Evolutionary conservation across 305 asterid genomes (phyloP), one percentile per base, ranked within the genome.

Genomic region (Fraxinus dipetala): DNA sequence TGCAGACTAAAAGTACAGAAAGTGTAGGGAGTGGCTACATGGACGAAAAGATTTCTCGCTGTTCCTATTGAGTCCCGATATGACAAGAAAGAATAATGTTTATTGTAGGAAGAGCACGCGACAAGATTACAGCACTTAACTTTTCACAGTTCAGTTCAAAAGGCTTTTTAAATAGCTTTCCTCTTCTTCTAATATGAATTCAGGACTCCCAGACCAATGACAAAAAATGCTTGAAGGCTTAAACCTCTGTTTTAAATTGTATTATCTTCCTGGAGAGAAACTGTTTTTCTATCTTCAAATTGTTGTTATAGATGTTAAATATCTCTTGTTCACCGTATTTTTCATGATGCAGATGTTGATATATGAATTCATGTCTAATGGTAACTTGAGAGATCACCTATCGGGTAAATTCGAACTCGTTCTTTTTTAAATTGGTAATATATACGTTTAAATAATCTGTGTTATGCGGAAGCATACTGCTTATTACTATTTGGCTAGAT

Each of bases 281-380:
- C 34, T 13, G 54, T 74, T 76, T 54, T 72, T 56, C 65, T 16
- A 9, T 67, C 54, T 83, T 48, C 10, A 48, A 28, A 72, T 78
- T 81, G 61, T 77, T 70, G 36, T 59, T 36, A 38, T 72, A n/a
- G 26, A 36, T 78, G 65, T 14, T 83, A 34, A 24, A 51, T 77
- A 75, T 67, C 86, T 79, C 40, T 80, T 86, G 76, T 80, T 80
- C 79, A 26, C 69, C 31, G 16, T 84, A 79, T 76, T 73, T 88
- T 20, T 79, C 72, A 59, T 75, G 56, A 72, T 90, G 92, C 97
- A 94, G 98, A 94, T 94, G 92, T 83, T 92, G 92, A 85, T 91
- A 43, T 94, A 94, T 76, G 97, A 94, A 81, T 90, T 88, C 84
- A 92, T 91, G 92, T 75, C 94, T 31, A 91, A 91, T 79, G 96